These are phyloP conservation scores for Aspergillus luchuensis DNA, from an alignment of 2,329 filamentous ascomycete species.

Conservation along the genomic window DNA sequence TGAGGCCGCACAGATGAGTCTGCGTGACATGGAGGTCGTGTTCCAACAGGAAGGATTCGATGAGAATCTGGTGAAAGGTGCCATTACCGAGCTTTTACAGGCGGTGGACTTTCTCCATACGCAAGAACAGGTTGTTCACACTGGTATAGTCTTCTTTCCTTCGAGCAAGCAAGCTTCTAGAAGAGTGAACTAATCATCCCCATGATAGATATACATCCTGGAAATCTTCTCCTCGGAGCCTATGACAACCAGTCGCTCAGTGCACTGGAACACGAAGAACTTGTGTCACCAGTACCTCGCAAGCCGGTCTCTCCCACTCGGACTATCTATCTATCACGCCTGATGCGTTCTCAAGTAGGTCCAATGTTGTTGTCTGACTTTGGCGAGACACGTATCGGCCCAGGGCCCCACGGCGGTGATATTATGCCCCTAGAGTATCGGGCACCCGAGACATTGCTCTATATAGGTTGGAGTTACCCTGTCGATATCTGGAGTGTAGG, in stretches of 20 bases:
- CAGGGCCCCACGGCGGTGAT: slow-evolving; percentile 25
- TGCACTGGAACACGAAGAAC: slow-evolving; percentile 33
- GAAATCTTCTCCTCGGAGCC: slow-evolving; percentile 36
- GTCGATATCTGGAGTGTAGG: slow-evolving; percentile 40
- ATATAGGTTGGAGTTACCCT: slow-evolving; percentile 34
- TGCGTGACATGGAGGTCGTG: slow-evolving; percentile 24
- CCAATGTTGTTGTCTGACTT: slow-evolving; percentile 34
- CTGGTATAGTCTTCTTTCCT: slow-evolving; percentile 22
- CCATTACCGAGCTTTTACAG: slow-evolving; percentile 28
- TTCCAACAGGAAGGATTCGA: slow-evolving; percentile 25
- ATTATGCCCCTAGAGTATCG: slow-evolving; percentile 35
- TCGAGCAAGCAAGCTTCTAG: not conserved
- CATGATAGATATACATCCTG: slow-evolving; percentile 33
- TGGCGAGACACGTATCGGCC: slow-evolving; percentile 33
- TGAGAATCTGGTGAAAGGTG: slow-evolving; percentile 23
- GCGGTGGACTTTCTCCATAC: slow-evolving; percentile 37
- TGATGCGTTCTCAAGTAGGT: slow-evolving; percentile 31
- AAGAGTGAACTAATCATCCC: not conserved
- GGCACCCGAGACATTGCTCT: slow-evolving; percentile 34
- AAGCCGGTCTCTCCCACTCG: slow-evolving; percentile 39
- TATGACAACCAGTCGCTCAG: slow-evolving; percentile 31
- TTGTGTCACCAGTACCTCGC: slow-evolving; percentile 33
- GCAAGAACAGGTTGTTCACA: slow-evolving; percentile 31
- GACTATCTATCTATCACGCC: slow-evolving; percentile 35
- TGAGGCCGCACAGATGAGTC: slow-evolving; percentile 31